A percentile compares a stretch with the other conserved stretches of the same genome.
Evolutionary conservation across 208 protist genomes (phyloP).

Genomic region (Hexamita inflata): DNA sequence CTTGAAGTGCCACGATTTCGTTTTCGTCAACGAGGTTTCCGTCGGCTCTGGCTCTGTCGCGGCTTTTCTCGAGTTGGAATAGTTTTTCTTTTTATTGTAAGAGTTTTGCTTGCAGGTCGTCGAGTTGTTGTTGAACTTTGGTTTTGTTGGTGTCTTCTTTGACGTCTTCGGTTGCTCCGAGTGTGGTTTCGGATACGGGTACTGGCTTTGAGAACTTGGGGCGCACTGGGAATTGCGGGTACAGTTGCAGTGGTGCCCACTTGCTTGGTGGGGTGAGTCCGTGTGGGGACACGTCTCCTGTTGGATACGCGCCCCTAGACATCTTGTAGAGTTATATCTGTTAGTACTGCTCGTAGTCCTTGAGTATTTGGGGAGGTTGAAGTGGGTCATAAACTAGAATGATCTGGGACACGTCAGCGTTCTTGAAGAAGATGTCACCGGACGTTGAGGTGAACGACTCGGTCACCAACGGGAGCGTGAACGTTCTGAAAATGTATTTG

Average conservation of each 20-base stretch:
- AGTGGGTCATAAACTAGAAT: constrained; percentile 21
- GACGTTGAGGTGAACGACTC: neutral
- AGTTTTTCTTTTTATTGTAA: too few species aligned
- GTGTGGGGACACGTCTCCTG: neutral
- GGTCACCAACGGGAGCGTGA: neutral
- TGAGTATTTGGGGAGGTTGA: neutral
- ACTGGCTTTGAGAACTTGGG: constrained; percentile 52
- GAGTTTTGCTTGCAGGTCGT: too few species aligned
- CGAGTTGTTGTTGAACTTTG: too few species aligned
- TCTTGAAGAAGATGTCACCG: constrained; percentile 1
- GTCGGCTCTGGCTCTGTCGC: too few species aligned
- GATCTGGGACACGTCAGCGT: constrained; percentile 8
- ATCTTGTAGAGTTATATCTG: neutral
- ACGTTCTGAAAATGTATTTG: neutral
- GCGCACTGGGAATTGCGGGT: neutral
- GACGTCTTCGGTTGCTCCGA: too few species aligned
- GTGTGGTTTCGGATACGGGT: too few species aligned
- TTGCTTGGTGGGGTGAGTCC: neutral
- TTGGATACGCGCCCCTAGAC: too few species aligned
- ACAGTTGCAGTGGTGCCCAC: constrained; percentile 19
- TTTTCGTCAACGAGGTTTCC: too few species aligned
- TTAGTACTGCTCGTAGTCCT: constrained; percentile 5
- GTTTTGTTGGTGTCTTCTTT: too few species aligned
- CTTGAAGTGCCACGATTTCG: too few species aligned
- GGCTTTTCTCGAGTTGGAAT: too few species aligned